Evolutionary conservation across 768 basidiomycete genomes (phyloP), one percentile per base, ranked within the genome.

Genomic region (Grammothele lineata): DNA sequence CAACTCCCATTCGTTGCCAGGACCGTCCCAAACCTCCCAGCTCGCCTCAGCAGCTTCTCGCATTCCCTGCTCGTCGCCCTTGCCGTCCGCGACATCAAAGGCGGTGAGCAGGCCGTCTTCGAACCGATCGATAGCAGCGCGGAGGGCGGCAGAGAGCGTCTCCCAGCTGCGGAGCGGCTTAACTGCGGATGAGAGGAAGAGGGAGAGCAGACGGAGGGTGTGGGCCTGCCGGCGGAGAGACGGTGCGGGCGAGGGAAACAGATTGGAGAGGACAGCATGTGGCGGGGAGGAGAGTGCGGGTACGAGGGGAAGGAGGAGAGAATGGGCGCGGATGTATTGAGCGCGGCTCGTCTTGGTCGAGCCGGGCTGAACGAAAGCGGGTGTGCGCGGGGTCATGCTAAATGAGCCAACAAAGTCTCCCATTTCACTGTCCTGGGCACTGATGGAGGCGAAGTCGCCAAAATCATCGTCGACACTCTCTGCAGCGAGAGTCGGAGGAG

Each of bases 81-180:
- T 74, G 6, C 78, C 75, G 63, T 96, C 94, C 0, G 89, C 87
- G n/a, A 70, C 67, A 60, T 97, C 95, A 58, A 99, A 99, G 0
- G 85, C 86, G 1, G 85, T 77, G n/a, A 99, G 73, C 11, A 95
- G 73, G 22, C 72, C 77, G 11, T 87, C 87, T 56, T 97, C 92
- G 66, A 95, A 98, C 4, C 90, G 75, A 57, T 97, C 94, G 62
- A 85, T 81, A 0, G 90, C 84, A 0, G 85, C 76, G 11, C 87
- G 77, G 17, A 97, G 72, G 12, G 86, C 78, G 3, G 79, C 63
- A 23, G 76, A 70, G 27, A 89, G 71, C 18, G 76, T 66, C 6
- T 76, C 71, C 80, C 87, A 90, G 54, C 74, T 69, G 3, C 77
- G 73, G 1, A 92, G 68, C 0, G 95, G 92, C 52, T 87, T 80